Conservation (phyloP, 1,284 basidiomycete species). For the Cryptococcus neoformans region DNA sequence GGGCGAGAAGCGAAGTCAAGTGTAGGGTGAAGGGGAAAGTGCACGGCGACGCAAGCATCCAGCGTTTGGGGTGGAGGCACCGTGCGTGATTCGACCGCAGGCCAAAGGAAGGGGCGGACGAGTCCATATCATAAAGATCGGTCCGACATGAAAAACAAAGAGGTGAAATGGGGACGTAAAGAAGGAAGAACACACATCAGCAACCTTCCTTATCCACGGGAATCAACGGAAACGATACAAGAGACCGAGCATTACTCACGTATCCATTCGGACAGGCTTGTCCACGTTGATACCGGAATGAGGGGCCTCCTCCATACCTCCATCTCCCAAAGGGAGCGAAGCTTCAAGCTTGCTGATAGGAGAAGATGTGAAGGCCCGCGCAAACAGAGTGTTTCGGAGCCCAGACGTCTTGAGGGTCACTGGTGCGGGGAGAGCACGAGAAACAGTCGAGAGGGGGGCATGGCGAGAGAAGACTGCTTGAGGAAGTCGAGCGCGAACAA, state of each 20-base stretch:
- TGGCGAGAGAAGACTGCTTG: not conserved
- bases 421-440: conserved; percentile 6
- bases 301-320: conserved; percentile 36
- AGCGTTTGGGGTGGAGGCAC: too few species aligned
- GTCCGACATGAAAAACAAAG: not conserved
- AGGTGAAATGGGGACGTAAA: not conserved
- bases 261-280: conserved; percentile 39
- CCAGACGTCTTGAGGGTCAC: conserved; percentile 5
- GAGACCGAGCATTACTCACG: conserved; percentile 28
- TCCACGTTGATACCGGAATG: conserved; percentile 45
- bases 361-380: conserved; percentile 9
- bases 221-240: not conserved
- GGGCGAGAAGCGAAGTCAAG: too few species aligned
- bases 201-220: not conserved
- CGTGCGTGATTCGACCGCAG: not conserved
- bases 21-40: too few species aligned
- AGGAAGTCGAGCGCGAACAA: conserved; percentile 16
- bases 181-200: not conserved
- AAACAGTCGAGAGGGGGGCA: conserved; percentile 6
- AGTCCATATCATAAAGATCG: not conserved
- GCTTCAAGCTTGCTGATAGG: conserved; percentile 14
- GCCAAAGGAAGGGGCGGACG: conserved; percentile 1
- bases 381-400: conserved; percentile 17
- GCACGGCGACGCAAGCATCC: too few species aligned
- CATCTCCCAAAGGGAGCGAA: conserved; percentile 24